A percentile compares a stretch with the other conserved stretches of the same genome.
Evolutionary conservation across 2,329 filamentous ascomycete species (phyloP).

Genomic region (Clarireedia paspali): DNA sequence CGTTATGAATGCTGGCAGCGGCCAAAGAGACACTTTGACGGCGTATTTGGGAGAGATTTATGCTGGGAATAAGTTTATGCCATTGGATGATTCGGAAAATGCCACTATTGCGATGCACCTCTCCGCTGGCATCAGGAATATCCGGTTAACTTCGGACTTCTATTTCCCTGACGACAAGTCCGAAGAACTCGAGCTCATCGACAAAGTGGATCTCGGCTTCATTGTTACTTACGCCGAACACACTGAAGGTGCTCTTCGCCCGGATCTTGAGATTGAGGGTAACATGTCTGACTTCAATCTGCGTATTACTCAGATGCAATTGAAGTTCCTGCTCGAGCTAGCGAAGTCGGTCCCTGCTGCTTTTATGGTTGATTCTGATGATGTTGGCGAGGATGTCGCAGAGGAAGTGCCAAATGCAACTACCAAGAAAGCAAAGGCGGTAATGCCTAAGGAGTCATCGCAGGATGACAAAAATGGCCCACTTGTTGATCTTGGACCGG

Average conservation of each 20-base stretch:
- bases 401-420: constrained; percentile 58
- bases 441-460: constrained; percentile 8
- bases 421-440: constrained; percentile 20
- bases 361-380: constrained; percentile 67
- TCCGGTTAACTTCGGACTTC: constrained; percentile 82
- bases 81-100: constrained; percentile 67
- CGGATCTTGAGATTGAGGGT: constrained; percentile 86
- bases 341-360: constrained; percentile 81
- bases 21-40: constrained; percentile 74
- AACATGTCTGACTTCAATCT: constrained; percentile 91
- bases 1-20: constrained; percentile 59
- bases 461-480: constrained; percentile 31
- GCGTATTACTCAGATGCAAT: constrained; percentile 79
- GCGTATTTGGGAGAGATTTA: constrained; percentile 97
- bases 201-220: constrained; percentile 92
- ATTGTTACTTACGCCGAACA: constrained; percentile 90
- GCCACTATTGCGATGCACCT: constrained; percentile 81
- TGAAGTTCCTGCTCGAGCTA: constrained; percentile 82
- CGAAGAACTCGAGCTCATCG: constrained; percentile 92
- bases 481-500: constrained; percentile 54
- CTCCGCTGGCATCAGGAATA: constrained; percentile 83
- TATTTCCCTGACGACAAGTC: constrained; percentile 64
- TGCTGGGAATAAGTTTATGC: constrained; percentile 85
- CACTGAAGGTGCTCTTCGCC: constrained; percentile 64
- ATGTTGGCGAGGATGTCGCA: constrained; percentile 65